Base-by-base conservation (phyloP, 1,284 basidiomycete species). In the Ustilago curta region DNA sequence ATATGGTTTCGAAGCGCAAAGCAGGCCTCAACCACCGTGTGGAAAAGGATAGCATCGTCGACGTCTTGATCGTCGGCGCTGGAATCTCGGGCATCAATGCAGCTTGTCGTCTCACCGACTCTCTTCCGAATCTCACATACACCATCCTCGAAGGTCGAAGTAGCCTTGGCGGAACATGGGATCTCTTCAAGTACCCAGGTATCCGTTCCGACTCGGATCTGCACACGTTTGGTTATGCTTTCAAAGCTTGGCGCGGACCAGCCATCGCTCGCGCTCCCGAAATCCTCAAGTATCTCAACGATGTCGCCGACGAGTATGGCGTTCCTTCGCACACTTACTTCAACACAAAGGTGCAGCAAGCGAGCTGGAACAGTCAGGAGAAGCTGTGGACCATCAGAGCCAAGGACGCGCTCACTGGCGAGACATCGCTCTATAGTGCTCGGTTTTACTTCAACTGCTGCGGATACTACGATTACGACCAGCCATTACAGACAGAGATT, bases 161-260 rank as follows among this genome's bases (percentile, higher is more conserved):
- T 6, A 45, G 14, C 14, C 9, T 27, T 4, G 23, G 44, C 12
- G 44, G 44, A 2, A 45, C 44, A 16, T 45, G 44, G 44, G 44
- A 45, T 27, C 25, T 45, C 23, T 45, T 45, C 44, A 45, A 45
- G 9, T 45, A 45, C 19, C 44, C 44, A 25, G 44, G 44, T 14
- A 27, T 45, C 25, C 44, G 44, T 4, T 45, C 44, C 23, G 44
- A 45, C 44, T 25, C 44, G 44, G 44, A 45, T 16, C 8, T 45
- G 44, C 44, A 45, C 44, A 45, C 44, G 44, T 27, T 45, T 27
- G 44, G 44, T 21, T 45, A 45, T 27, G 44, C 44, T 12, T 45
- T 45, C 44, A 25, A 27, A 45, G 44, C 44, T 16, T 45, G 44
- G 44, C 44, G 44, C 25, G 44, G 44, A 14, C 44, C 44, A 14